phyloP scores from a whole-genome alignment of 805 yeast genomes.

The Suhomyces kilbournensis region DNA sequence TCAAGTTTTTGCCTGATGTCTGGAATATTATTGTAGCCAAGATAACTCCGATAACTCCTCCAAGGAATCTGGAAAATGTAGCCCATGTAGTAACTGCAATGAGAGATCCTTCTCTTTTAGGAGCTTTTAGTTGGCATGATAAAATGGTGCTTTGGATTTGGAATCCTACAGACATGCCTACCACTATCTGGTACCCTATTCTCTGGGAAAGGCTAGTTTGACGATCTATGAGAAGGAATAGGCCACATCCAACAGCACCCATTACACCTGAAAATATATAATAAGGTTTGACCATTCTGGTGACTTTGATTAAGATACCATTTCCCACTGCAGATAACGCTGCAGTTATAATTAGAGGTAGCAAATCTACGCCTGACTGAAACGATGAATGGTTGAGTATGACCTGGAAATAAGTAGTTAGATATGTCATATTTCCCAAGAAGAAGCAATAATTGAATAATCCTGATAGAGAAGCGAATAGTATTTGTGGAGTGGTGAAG shows the following conservation, averaged over 20 bases:
- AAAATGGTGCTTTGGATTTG: constrained; percentile 14
- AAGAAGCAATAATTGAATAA: constrained; percentile 14
- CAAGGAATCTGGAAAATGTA: constrained; percentile 12
- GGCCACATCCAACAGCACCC: constrained; percentile 10
- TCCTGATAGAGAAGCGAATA: constrained; percentile 14
- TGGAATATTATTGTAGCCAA: constrained; percentile 9
- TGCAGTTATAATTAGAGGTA: constrained; percentile 13
- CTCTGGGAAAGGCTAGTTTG: constrained; percentile 4
- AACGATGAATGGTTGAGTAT: constrained; percentile 8
- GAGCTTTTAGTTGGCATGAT: constrained; percentile 16
- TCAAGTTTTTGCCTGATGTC: background rate
- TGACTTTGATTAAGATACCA: constrained; percentile 10
- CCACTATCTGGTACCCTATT: constrained; percentile 13
- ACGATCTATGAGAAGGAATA: constrained; percentile 7
- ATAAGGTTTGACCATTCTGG: constrained; percentile 11
- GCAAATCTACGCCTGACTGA: constrained; percentile 12
- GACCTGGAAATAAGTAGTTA: constrained; percentile 14
- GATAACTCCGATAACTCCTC: constrained; percentile 12
- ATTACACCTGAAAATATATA: constrained; percentile 9
- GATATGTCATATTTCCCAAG: constrained; percentile 6
- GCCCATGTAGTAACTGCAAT: constrained; percentile 13
- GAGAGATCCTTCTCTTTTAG: constrained; percentile 10
- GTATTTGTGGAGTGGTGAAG: constrained; percentile 13
- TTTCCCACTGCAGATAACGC: constrained; percentile 8
- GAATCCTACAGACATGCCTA: constrained; percentile 15